Conservation (phyloP, 305 asterid species). For the Fraxinus latifolia region DNA sequence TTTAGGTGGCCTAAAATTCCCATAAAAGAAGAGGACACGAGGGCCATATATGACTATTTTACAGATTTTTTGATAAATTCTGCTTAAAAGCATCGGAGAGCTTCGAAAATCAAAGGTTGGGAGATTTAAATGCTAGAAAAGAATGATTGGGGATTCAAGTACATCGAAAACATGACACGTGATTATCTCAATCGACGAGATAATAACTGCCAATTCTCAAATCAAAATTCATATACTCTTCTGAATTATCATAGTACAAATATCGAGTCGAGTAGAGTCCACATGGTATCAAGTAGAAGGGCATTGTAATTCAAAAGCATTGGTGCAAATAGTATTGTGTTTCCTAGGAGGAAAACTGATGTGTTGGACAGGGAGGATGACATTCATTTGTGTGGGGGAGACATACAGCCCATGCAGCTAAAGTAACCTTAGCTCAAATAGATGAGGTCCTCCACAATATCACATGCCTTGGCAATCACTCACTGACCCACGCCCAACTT, state of each 20-base stretch:
- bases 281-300: neutral
- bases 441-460: constrained; percentile 31
- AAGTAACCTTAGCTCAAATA: constrained; percentile 24
- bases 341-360: constrained; percentile 60
- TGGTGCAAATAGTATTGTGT: constrained; percentile 20
- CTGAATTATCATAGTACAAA: neutral
- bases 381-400: neutral
- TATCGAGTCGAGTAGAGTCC: neutral
- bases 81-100: neutral
- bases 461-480: constrained; percentile 34
- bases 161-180: neutral
- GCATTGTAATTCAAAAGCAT: neutral
- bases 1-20: neutral
- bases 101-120: neutral
- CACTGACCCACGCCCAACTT: constrained; percentile 20
- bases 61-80: neutral
- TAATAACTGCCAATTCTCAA: neutral
- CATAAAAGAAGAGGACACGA: neutral
- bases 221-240: neutral
- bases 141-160: neutral
- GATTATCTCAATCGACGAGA: neutral
- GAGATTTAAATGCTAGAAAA: neutral
- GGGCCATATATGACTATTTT: neutral
- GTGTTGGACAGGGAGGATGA: constrained; percentile 40
- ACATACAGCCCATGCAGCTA: constrained; percentile 33